phyloP scores from a whole-genome alignment of 2,329 filamentous ascomycete species.

The Cladophialophora yegresii region DNA sequence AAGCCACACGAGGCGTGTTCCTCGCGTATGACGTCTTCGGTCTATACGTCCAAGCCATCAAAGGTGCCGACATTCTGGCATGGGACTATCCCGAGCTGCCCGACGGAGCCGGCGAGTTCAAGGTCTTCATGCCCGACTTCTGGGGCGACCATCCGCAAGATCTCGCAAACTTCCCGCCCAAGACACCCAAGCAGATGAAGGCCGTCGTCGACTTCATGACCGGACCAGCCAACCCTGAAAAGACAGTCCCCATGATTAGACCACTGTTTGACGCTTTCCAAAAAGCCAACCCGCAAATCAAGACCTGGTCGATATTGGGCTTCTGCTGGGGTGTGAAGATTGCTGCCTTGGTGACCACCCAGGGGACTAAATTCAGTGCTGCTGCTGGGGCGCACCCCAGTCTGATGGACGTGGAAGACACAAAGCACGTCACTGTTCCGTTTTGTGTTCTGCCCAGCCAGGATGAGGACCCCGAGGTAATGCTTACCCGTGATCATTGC shows the following conservation, averaged over 20 bases:
- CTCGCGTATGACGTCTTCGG: constrained; percentile 20
- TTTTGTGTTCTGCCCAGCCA: constrained; percentile 54
- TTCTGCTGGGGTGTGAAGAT: constrained; percentile 38
- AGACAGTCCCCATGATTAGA: constrained; percentile 4
- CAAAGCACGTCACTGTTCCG: constrained; percentile 53
- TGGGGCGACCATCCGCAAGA: constrained; percentile 21
- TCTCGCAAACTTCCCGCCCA: constrained; percentile 13
- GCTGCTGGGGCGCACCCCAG: constrained; percentile 55
- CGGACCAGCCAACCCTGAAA: constrained; percentile 10
- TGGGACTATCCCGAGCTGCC: constrained; percentile 8
- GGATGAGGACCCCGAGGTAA: constrained; percentile 53
- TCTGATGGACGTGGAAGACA: constrained; percentile 57
- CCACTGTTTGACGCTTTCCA: constrained; percentile 15
- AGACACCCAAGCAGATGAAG: constrained; percentile 13
- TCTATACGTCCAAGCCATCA: constrained; percentile 18
- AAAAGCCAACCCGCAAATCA: constrained; percentile 15
- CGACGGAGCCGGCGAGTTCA: constrained; percentile 18
- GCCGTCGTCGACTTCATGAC: constrained; percentile 13
- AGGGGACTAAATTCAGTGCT: constrained; percentile 51
- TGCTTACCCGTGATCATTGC: too few relatives aligned
- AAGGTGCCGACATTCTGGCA: constrained; percentile 15
- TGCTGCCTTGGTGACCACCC: constrained; percentile 49
- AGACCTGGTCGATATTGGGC: constrained; percentile 7
- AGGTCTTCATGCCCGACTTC: constrained; percentile 21
- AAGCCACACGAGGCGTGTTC: constrained; percentile 11